Evolutionary conservation across 192 early-diverging fungal species (phyloP), one percentile per base, ranked within the genome.

Genomic region (Phycomyces blakesleeanus): DNA sequence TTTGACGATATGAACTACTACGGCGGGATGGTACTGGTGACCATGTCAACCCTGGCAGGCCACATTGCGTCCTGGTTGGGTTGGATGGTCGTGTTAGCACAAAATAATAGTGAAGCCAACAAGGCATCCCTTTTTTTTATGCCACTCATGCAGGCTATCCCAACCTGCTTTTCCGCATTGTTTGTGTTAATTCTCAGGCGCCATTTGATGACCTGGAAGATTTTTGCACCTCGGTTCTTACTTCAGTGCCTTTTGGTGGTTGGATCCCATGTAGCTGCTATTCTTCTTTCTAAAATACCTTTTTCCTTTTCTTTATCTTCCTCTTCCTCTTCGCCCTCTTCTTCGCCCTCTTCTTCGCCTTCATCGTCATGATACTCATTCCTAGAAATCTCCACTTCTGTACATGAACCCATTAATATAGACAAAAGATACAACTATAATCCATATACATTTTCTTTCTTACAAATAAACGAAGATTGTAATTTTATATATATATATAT

Each of bases 181-280:
- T 76, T 76, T 59, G 65, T 76, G 20, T 24, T 67, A 9, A 53
- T 76, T 5, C 51, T 76, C 22, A 72, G 91, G 49, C 77, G 96
- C 1, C 94, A 98, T 72, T 79, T 96, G 62, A 96, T 96, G 96
- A 91, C 94, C n/a, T 98, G 94, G 96, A 93, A 92, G 61, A 83
- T 96, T 9, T 98, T 93, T 89, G 93, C 91, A 10, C 94, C 96
- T 1, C 80, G 94, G 63, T 94, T 91, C 62, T 82, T 98, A 74
- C 70, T 92, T 22, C 74, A 76, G 38, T 42, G 51, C n/a, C 51
- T 76, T 14, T 50, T 76, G 14, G 40, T 59, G 20, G 21, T 60
- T 26, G 73, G 73, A 21, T 58, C 71, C 21, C 41, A 39, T 56
- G 20, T 57, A 40, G 57, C 51, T 25, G 56, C 37, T 26, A 41